Conservation (phyloP, 352 stramenopile species). For the Phytophthora pluvialis region DNA sequence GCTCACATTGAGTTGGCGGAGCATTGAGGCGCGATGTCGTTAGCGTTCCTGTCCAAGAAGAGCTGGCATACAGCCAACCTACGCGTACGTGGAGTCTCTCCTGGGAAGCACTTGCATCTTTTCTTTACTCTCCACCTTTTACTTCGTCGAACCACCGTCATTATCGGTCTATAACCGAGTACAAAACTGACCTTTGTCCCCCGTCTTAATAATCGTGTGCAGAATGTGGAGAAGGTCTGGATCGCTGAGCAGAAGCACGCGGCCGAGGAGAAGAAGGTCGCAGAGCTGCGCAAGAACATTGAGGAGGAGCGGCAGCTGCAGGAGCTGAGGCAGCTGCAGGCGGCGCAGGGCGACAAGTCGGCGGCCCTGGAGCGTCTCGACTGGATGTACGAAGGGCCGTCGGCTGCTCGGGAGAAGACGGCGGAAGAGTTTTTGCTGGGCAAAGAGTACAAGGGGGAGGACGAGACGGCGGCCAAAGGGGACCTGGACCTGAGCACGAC, state of each 20-base stretch:
- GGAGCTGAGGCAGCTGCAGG: constrained; percentile 93
- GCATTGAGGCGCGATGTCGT: constrained; percentile 60
- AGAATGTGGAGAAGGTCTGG: constrained; percentile 99
- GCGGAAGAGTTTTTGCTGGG: constrained; percentile 94
- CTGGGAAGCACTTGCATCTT: neutral
- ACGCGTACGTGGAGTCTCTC: constrained; percentile 52
- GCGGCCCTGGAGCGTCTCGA: constrained; percentile 88
- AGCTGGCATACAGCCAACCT: constrained; percentile 98
- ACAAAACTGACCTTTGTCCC: constrained; percentile 1
- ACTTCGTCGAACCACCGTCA: neutral
- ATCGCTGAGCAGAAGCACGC: constrained; percentile 95
- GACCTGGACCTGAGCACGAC: constrained; percentile 61
- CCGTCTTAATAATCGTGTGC: constrained; percentile 6
- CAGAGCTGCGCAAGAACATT: constrained; percentile 96
- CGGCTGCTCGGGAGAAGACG: constrained; percentile 66
- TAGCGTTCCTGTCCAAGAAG: constrained; percentile 96
- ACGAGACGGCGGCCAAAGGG: constrained; percentile 32
- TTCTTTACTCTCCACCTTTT: neutral
- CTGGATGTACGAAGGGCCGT: constrained; percentile 98
- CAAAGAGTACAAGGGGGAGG: constrained; percentile 83
- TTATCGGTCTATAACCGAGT: neutral
- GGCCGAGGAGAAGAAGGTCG: constrained; percentile 93
- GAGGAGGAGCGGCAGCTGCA: constrained; percentile 96
- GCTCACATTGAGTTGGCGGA: no score
- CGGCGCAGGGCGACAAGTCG: constrained; percentile 80